Base-by-base conservation (phyloP, 257 asterid genomes). In the Solanum peruvianum region DNA sequence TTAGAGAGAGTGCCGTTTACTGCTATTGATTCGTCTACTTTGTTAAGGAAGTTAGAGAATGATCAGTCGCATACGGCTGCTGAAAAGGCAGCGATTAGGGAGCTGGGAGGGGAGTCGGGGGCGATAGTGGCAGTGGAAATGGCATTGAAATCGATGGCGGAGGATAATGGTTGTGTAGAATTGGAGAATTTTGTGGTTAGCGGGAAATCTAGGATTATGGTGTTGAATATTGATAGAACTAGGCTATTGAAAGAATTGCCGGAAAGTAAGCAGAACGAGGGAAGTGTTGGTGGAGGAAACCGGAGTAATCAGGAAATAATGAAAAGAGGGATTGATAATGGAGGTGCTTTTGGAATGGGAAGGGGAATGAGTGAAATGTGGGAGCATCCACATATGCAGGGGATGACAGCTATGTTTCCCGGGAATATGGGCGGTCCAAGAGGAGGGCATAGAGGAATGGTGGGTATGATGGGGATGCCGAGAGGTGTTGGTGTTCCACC, bases 401-500 rank as follows among this genome's bases (percentile, higher is more conserved):
- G 91, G 44, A 47, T 89, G 87, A 86, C 87, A 9, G 86, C 92
- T 2, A 85, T 90, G 89, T 91, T 90, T 91, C 86, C 84, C 0
- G 93, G 91, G 73, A 93, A 93, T 91, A 88, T 93, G 94, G 95
- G 18, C 6, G 82, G 98, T 31, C 92, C 91, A 6, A 93, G 97
- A 89, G 94, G 94, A 33, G 94, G 93, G 13, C 92, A 95, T 3
- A 93, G 98, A 92, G 98, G 95, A 16, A 93, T 94, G 95, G 69
- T 80, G 83, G 98, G 97, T 37, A 93, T 95, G 92, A 92, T 95
- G 33, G 99, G 99, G 76, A 91, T 96, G 84, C 99, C 98, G 0
- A 93, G 96, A 89, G 99, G 99, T 21, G 94, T 95, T 8, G 99
- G 98, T 5, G 94, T 95, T 73, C 98, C 98, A 1, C 99, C 98